Conservation (phyloP, 805 yeast species). For the Sugiyamaella chiloensis region DNA sequence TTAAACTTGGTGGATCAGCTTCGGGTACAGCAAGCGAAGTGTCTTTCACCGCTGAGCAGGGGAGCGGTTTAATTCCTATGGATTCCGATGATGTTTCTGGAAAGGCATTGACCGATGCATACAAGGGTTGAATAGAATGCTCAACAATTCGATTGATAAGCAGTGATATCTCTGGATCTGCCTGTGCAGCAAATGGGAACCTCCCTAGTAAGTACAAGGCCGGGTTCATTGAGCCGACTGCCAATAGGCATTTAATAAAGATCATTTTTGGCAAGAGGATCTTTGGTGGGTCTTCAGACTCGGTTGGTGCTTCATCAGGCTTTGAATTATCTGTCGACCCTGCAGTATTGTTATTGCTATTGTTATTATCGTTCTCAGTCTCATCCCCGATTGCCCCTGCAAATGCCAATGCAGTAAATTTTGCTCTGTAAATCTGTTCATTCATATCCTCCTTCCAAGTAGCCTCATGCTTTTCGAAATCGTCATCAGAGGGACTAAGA, state of each 20-base stretch:
- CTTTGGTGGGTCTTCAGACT: not conserved
- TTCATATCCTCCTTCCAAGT: constrained; percentile 48
- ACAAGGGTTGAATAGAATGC: constrained; percentile 49
- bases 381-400: constrained; percentile 81
- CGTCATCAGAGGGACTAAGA: constrained; percentile 51
- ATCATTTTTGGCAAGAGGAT: not conserved
- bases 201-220: constrained; percentile 54
- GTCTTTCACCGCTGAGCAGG: constrained; percentile 12
- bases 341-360: constrained; percentile 11
- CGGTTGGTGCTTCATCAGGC: not conserved
- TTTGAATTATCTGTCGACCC: not conserved
- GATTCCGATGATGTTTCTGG: not conserved
- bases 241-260: constrained; percentile 51
- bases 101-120: constrained; percentile 21
- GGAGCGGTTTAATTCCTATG: constrained; percentile 5
- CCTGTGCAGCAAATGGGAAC: constrained; percentile 58
- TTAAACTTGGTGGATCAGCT: constrained; percentile 1
- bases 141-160: constrained; percentile 51
- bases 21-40: constrained; percentile 12
- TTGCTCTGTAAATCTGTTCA: constrained; percentile 56
- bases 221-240: constrained; percentile 62
- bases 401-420: constrained; percentile 76
- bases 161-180: constrained; percentile 48
- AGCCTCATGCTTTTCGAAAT: constrained; percentile 43
- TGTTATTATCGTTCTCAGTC: constrained; percentile 46